Evolutionary conservation across 257 asterid species (phyloP), one percentile per base, ranked within the genome.

Genomic region (Anisodus tanguticus): DNA sequence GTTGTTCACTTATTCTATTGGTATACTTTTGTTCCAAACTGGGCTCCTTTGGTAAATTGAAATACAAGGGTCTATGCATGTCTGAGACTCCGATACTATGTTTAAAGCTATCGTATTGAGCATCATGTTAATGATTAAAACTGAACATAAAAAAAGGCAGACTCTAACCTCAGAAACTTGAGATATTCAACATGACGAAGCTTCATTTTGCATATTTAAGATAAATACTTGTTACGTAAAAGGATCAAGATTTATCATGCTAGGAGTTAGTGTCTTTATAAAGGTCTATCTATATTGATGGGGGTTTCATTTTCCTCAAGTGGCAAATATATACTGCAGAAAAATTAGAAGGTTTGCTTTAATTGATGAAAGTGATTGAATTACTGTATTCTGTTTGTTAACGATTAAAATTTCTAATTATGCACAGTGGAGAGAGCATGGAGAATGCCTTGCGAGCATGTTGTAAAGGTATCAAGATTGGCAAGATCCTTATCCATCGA

Each of bases 401-500:
- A 58, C 57, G 41, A 62, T 26, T 12, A 17, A 47, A 8, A 2
- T 67, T 86, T 74, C 58, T 22, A 45, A 88, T 66, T 81, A 4
- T 85, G 22, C 88, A 64, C 88, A 96, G 98, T 81, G 97, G 97
- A n/a, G 97, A 93, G 90, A 93, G 97, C 87, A 93, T 93, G 97
- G 97, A 93, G 83, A 93, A 97, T 85, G 99, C 99, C 47, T 80
- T 97, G 90, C 94, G 99, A 67, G 99, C 99, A 83, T 97, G 99
- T 80, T 97, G 99, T 88, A 97, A 97, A 88, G 99, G 99, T 74
- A 97, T 97, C 83, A 97, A 97, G 87, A 97, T 97, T 31, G 99
- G 99, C 84, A 97, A 97, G 91, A 97, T 97, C 88, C 95, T 97
- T 64, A 97, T 97, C 54, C 99, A 97, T 79, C 89, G 99, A 86